Evolutionary conservation across 495 filamentous ascomycete species (phyloP).

Genomic region (Eremomyces bilateralis): DNA sequence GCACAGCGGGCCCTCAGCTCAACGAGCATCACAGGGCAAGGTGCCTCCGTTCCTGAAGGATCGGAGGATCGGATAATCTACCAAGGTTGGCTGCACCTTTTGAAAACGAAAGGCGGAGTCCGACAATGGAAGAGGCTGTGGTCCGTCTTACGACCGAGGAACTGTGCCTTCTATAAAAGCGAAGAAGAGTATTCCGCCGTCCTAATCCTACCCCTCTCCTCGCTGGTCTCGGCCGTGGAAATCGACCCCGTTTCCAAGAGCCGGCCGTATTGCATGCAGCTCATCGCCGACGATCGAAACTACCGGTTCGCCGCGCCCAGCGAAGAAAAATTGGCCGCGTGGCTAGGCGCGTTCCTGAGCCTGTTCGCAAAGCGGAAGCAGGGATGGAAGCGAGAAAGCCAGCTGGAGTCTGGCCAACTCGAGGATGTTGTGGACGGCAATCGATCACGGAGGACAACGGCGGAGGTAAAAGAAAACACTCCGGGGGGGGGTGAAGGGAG

Average conservation of each 20-base stretch:
- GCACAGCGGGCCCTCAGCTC: conserved; percentile 33
- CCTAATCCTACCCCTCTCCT: conserved; percentile 57
- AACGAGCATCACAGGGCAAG: conserved; percentile 28
- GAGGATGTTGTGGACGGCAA: too few species aligned
- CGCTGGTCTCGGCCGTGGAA: conserved; percentile 79
- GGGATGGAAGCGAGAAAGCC: too few species aligned
- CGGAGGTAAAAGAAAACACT: too few species aligned
- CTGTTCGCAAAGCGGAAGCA: conserved; percentile 48
- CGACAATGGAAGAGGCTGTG: conserved; percentile 88
- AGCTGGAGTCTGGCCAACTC: too few species aligned
- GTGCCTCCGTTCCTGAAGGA: conserved; percentile 33
- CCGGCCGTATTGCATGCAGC: conserved; percentile 71
- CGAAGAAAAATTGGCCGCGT: conserved; percentile 66
- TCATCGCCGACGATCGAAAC: conserved; percentile 85
- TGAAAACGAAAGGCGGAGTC: conserved; percentile 70
- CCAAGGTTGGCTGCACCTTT: conserved; percentile 73
- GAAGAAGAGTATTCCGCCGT: conserved; percentile 77
- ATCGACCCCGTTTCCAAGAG: conserved; percentile 70
- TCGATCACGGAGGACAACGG: too few species aligned
- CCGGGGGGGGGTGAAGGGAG: too few species aligned
- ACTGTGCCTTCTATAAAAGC: conserved; percentile 81
- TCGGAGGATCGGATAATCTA: conserved; percentile 61
- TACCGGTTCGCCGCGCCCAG: conserved; percentile 67
- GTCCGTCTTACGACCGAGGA: conserved; percentile 75
- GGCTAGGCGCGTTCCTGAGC: conserved; percentile 79